These are phyloP conservation scores for Biscogniauxia sp. DNA, from an alignment of 2,329 filamentous ascomycete genomes.

Conservation along the genomic window DNA sequence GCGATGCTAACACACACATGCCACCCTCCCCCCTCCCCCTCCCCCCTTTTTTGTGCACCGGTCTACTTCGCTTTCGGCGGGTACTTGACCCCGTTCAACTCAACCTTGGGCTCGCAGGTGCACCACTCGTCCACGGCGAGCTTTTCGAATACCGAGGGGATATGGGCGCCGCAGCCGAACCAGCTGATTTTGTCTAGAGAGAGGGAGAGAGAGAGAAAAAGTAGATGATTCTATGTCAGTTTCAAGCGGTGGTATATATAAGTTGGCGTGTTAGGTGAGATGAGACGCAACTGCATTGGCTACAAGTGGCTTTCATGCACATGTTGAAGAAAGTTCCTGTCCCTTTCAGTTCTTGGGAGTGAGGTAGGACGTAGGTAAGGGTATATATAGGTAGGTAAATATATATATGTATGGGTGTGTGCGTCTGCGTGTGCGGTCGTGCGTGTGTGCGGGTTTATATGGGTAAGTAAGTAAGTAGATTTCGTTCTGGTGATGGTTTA, in stretches of 20 bases:
- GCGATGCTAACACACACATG: too few relatives aligned
- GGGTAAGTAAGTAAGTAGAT: neutral
- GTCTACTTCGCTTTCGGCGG: conserved; percentile 55
- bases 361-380: neutral
- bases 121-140: conserved; percentile 61
- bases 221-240: neutral
- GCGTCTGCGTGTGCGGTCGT: neutral
- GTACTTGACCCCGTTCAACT: conserved; percentile 59
- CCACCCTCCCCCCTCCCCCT: neutral
- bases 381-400: too few relatives aligned
- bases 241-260: neutral
- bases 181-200: conserved; percentile 56
- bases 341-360: neutral
- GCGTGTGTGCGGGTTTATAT: neutral
- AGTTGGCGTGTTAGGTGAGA: conserved; percentile 28
- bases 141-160: conserved; percentile 59
- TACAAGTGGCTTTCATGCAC: conserved; percentile 64
- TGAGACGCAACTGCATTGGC: conserved; percentile 52
- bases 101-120: conserved; percentile 62
- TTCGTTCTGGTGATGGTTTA: neutral
- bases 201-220: neutral
- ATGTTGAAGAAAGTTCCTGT: conserved; percentile 38
- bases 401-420: neutral
- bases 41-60: neutral
- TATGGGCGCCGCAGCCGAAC: conserved; percentile 64